phyloP scores from a whole-genome alignment of 352 stramenopile species.

The Phytophthora europaea region DNA sequence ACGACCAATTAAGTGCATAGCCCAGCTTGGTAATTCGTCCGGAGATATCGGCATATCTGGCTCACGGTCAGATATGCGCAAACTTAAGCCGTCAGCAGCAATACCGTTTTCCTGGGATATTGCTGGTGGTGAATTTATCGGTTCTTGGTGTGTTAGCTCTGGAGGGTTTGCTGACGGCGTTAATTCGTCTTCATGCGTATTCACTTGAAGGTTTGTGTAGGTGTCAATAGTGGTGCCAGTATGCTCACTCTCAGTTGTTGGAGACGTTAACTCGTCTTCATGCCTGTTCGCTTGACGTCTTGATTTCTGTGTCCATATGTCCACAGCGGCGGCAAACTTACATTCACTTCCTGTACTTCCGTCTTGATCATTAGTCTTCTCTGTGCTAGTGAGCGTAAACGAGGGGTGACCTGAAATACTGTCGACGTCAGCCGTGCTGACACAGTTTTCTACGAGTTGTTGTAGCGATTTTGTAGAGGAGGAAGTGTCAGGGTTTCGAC shows the following conservation, averaged over 20 bases:
- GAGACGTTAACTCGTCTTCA: background rate
- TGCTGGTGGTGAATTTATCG: background rate
- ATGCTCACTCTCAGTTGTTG: background rate
- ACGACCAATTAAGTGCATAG: conserved; percentile 1
- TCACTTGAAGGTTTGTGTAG: background rate
- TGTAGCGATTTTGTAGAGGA: background rate
- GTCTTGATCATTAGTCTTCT: background rate
- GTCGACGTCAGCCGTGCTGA: background rate
- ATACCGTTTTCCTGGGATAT: background rate
- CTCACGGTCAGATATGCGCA: background rate
- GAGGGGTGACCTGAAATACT: background rate
- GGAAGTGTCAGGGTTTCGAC: background rate
- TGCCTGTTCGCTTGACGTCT: background rate
- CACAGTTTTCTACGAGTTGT: background rate
- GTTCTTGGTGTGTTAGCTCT: background rate
- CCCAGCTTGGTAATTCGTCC: conserved; percentile 25
- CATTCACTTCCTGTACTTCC: background rate
- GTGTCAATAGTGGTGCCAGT: background rate
- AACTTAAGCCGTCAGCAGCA: background rate
- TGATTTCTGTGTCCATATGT: background rate
- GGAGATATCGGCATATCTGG: conserved; percentile 2
- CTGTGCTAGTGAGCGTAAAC: background rate
- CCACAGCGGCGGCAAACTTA: background rate
- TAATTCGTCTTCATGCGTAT: background rate
- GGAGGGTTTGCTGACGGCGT: background rate